Base-by-base conservation (phyloP, 805 yeast species). In the Starmerella roubikii region DNA sequence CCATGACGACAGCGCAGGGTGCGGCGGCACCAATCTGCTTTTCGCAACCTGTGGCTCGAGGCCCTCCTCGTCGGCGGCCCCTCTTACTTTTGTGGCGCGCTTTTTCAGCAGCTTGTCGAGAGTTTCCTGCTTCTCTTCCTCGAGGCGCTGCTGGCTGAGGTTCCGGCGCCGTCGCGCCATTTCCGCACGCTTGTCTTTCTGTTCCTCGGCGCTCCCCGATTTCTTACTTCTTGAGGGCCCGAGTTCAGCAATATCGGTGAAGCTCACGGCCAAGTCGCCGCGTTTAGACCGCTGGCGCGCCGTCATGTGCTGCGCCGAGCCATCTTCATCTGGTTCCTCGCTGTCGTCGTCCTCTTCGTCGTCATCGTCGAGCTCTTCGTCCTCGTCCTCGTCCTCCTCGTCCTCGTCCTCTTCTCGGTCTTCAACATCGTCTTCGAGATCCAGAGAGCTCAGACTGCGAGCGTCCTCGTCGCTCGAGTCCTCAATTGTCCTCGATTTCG, bases 41-140 rank as follows among this genome's bases (percentile, higher is more conserved):
- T 42, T 37, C 24, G 32, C 38, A 28, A 23, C 16, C 23, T 28
- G 35, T 11, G 37, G 43, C 3, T 38, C 47, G 15, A 39, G 52
- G 16, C 42, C 46, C 26, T 37, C 27, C 1, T 47, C 51, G 16
- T 44, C 47, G n/a, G 38, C 16, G 9, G 31, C 38, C n/a, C 45
- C 46, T 22, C 52, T 51, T 15, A 46, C 37, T 20, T 46, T 46
- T 34, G 40, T 44, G 0, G 95, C 94, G 46, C 94, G 69, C 57
- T 86, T 75, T 59, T 82, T 78, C 47, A 88, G 65, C 47, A 88
- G 64, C 56, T 82, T 83, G 57, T 88, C 88, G 47, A 88, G 67
- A 0, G 96, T 86, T 47, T 88, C 96, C 54, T 77, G 72, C 56
- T 91, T 91, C 58, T 91, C 97, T 57, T 83, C 95, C 54, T 86